These are phyloP conservation scores for Chamaecrista fasciculata DNA, from an alignment of 306 rosid species.

Conservation along the genomic window DNA sequence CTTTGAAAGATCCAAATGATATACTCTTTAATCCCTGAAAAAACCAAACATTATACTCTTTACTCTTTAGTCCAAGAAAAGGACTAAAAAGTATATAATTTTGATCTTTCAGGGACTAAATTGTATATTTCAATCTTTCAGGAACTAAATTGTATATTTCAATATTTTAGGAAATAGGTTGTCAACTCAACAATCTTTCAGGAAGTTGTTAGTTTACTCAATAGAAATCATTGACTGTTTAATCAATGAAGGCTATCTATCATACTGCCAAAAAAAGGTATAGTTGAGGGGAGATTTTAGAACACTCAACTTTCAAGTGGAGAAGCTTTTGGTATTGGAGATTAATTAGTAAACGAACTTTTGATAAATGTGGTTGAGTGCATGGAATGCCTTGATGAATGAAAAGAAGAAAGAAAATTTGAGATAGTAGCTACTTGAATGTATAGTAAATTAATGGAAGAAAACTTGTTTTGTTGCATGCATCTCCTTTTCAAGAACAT, in stretches of 20 bases:
- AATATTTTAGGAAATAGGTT: too few relatives aligned
- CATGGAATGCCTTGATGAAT: constrained; percentile 4
- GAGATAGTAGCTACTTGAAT: constrained; percentile 5
- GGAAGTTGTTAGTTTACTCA: too few relatives aligned
- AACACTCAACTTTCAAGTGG: neutral
- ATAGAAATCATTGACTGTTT: constrained; percentile 1
- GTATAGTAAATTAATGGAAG: neutral
- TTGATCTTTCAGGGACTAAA: too few relatives aligned
- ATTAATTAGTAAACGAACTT: neutral
- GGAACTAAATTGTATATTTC: too few relatives aligned
- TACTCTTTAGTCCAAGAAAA: too few relatives aligned
- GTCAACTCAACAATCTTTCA: too few relatives aligned
- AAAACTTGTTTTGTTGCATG: neutral
- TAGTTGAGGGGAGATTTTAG: neutral
- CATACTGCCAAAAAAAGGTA: neutral
- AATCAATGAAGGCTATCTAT: neutral
- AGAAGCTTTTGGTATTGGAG: neutral
- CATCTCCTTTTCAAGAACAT: neutral
- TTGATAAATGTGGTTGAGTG: constrained; percentile 3
- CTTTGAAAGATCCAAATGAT: too few relatives aligned
- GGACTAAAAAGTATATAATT: too few relatives aligned
- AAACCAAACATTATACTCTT: too few relatives aligned
- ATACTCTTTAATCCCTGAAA: too few relatives aligned
- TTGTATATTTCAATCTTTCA: too few relatives aligned
- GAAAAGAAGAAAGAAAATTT: neutral